These are phyloP conservation scores for Colletotrichum orchidophilum DNA, from an alignment of 2,329 filamentous ascomycete species.

Conservation along the genomic window DNA sequence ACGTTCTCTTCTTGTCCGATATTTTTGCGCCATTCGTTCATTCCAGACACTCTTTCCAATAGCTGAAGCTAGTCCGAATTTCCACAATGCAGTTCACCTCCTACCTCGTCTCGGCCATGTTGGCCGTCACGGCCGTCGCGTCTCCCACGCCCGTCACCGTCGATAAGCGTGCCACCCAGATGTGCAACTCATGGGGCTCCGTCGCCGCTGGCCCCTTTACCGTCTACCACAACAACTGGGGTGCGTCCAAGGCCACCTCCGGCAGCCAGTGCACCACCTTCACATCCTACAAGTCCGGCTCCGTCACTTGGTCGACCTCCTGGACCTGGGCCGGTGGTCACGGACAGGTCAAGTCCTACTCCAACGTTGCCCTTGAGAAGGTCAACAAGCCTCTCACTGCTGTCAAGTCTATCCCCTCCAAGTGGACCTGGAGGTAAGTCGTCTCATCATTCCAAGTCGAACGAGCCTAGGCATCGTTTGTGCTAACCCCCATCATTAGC, in stretches of 20 bases:
- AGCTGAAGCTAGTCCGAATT: background rate
- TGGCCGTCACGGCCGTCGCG: conserved; percentile 42
- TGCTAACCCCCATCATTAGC: background rate
- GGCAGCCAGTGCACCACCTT: conserved; percentile 54
- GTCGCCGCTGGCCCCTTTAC: conserved; percentile 52
- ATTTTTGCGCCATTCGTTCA: background rate
- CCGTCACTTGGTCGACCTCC: conserved; percentile 51
- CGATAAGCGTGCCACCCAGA: conserved; percentile 45
- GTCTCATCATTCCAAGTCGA: background rate
- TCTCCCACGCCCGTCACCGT: conserved; percentile 41
- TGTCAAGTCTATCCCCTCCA: conserved; percentile 47
- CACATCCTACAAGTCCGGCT: conserved; percentile 44
- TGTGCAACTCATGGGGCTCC: conserved; percentile 52
- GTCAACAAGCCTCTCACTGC: conserved; percentile 46
- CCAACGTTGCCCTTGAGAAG: conserved; percentile 51
- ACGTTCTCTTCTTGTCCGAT: conserved; percentile 12
- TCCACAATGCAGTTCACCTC: conserved; percentile 23
- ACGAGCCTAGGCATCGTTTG: fast-evolving
- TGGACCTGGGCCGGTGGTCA: conserved; percentile 52
- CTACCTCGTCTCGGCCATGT: conserved; percentile 39
- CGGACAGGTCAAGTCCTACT: conserved; percentile 54
- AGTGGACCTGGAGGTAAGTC: conserved; percentile 44
- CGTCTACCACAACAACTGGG: conserved; percentile 65
- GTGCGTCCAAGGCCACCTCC: conserved; percentile 41
- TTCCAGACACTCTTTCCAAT: conserved; percentile 9